Base-by-base conservation (phyloP, 768 basidiomycete genomes). In the Mycena galericulata region DNA sequence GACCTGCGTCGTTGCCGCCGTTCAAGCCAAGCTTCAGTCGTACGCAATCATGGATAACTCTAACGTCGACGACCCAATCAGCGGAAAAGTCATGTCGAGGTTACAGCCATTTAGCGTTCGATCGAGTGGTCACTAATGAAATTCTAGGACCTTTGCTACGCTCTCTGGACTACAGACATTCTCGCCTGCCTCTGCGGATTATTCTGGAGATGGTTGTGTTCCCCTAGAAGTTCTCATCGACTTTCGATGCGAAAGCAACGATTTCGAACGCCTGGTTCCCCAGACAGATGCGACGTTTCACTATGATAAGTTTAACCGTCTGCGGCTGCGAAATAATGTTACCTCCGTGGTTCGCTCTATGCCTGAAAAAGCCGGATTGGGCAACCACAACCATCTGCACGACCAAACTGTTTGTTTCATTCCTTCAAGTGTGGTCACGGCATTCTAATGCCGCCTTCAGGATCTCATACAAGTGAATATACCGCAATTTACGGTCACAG, bases 261-360 rank as follows among this genome's bases (percentile, higher is more conserved):
- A 89, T 54, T 97, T 97, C 77, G 95, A 97, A 74, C 92, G 95
- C 3, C 85, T 99, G 41, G 93, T 98, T 8, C 93, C 95, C 3
- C 93, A 95, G 78, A 95, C 96, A 0, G 89, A 94, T 64, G 93
- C 93, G 0, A 89, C 86, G 5, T 88, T 97, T 68, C 92, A 90
- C 51, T 95, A 96, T 76, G 97, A 98, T 84, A 96, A 94, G 77
- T 97, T 97, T 83, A 99, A 99, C 79, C 91, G 92, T 45, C 86
- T 98, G 11, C 90, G 97, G 38, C 81, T 96, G 57, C 90, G 91
- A 47, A 94, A 90, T 71, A 89, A 88, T 68, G 80, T 91, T 32
- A 89, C 90, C 34, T 87, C 89, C 14, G 82, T 84, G 34, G 76
- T 79, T 32, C 81, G 80, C 59, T 69, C 76, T 14, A 76, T 81